Base-by-base conservation (phyloP, 148 eudicot genomes). In the Spergularia marina region DNA sequence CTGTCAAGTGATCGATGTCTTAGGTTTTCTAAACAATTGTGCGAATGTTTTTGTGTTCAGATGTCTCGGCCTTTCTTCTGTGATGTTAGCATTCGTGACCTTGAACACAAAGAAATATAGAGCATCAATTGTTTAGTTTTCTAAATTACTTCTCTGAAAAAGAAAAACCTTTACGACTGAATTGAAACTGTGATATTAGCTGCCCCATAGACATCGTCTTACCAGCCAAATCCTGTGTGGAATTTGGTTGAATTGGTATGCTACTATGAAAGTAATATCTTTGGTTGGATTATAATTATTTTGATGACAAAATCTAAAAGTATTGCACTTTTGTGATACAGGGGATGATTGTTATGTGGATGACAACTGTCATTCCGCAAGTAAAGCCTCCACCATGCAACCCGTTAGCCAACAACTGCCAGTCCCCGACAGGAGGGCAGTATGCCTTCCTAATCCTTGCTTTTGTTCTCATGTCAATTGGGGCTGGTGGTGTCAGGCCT, bases 401-500 rank as follows among this genome's bases (percentile, higher is more conserved):
- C 14, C 81, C 74, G 10, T 49, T 73, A 39, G 73, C 79, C 15
- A 76, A 68, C 57, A 73, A 55, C 64, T 94, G 98, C 71, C 47
- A 82, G 76, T 70, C 85, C 13, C 85, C 98, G 0, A 79, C 91
- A 9, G 30, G 75, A 7, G 71, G 84, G 14, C 98, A 94, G 41
- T 77, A 57, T 8, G 20, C 77, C 4, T n/a, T 87, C 62, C 70
- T 94, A 57, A 17, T 94, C 8, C 71, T 79, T 11, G 87, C 90
- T 13, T 91, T 87, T 39, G 63, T 76, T 54, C 76, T 93, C 59
- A 87, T 93, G 87, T 87, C 97, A 5, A 75, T 93, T 21, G 98
- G 98, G 4, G 94, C 97, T 2, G 98, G 97, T 60, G 98, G 98
- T 4, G 85, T 91, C 23, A 77, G 94, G 54, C 89, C 98, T 0